Conservation (phyloP, 345 rosid genomes). For the Lumnitzera racemosa region DNA sequence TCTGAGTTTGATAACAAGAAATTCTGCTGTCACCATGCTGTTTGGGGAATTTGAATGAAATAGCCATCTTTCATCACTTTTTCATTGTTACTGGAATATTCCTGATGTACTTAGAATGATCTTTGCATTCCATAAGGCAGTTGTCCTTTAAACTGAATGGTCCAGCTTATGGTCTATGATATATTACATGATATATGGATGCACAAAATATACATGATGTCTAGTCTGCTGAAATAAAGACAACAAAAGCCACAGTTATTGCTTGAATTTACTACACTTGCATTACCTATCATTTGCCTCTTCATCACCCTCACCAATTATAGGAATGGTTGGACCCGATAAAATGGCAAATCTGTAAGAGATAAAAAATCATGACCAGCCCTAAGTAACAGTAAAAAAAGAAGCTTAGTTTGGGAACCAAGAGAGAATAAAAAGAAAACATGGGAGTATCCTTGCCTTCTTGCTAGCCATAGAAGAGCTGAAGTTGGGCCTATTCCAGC, state of each 20-base stretch:
- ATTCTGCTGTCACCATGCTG: neutral
- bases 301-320: slow-evolving; percentile 93
- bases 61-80: neutral
- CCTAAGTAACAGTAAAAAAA: neutral
- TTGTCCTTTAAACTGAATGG: no score
- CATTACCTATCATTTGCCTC: slow-evolving; percentile 95
- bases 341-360: slow-evolving; percentile 77
- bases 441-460: slow-evolving; percentile 52
- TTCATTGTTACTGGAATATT: neutral
- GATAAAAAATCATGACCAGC: no score
- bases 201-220: no score
- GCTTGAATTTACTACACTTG: no score
- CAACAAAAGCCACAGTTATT: no score
- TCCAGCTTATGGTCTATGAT: no score
- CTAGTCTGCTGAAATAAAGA: no score
- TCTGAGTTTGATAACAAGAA: neutral
- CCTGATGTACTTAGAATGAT: no score
- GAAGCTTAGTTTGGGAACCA: neutral
- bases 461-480: slow-evolving; percentile 95
- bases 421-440: slow-evolving; percentile 6
- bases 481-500: slow-evolving; percentile 93
- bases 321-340: slow-evolving; percentile 97
- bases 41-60: neutral
- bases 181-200: no score
- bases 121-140: no score